These are phyloP conservation scores for Usnea hakonensis DNA, from an alignment of 495 filamentous ascomycete species.

Conservation along the genomic window DNA sequence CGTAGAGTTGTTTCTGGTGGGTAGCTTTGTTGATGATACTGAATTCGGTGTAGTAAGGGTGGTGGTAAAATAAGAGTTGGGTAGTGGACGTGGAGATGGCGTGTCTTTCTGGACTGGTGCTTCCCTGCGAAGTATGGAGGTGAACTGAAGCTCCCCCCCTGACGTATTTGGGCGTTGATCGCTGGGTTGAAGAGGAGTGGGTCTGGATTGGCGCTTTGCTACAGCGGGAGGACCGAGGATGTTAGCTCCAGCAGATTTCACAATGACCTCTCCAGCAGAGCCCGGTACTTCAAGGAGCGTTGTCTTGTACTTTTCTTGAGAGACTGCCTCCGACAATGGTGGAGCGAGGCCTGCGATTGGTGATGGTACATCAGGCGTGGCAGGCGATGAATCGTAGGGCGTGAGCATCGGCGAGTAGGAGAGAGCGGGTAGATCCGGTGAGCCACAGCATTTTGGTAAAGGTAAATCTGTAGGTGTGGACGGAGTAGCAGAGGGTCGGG, in stretches of 20 bases:
- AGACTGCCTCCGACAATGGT: not conserved
- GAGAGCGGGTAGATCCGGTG: conserved; percentile 6
- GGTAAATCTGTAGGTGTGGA: not conserved
- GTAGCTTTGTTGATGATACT: not conserved
- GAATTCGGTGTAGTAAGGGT: not conserved
- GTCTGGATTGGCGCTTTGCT: conserved; percentile 17
- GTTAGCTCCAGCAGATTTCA: conserved; percentile 21
- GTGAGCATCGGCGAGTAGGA: conserved; percentile 16
- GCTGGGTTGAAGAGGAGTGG: not conserved
- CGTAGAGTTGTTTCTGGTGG: not conserved
- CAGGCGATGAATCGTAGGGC: conserved; percentile 12
- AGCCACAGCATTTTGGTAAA: not conserved
- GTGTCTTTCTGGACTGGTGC: not conserved
- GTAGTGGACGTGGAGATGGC: not conserved
- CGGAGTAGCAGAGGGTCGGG: conserved; percentile 1
- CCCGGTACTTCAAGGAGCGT: conserved; percentile 7
- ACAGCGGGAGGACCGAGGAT: conserved; percentile 20
- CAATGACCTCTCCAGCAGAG: conserved; percentile 9
- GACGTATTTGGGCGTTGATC: not conserved
- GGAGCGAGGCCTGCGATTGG: not conserved
- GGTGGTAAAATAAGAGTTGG: not conserved
- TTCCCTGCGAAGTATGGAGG: conserved; percentile 10
- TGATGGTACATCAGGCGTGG: conserved; percentile 4
- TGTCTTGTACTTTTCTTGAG: conserved; percentile 4
- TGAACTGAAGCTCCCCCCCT: not conserved